These are phyloP conservation scores for Globisporangium spiculum DNA, from an alignment of 352 stramenopile species.

Conservation along the genomic window DNA sequence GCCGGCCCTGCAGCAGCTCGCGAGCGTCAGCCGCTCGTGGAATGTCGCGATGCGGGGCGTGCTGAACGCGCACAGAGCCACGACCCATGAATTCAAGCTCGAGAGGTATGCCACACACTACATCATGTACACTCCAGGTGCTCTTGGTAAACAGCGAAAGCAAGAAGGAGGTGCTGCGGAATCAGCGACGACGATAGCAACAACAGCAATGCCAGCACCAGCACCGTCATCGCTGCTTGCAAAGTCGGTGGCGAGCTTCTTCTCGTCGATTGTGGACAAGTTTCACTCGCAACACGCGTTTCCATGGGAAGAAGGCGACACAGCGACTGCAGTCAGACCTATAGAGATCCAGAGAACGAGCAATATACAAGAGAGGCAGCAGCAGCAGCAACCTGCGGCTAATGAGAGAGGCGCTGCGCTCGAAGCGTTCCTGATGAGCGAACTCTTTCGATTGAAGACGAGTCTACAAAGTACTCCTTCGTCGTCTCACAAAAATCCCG, in stretches of 20 bases:
- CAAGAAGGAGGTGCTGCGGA: not conserved
- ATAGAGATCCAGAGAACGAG: not conserved
- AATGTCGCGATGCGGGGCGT: constrained; percentile 7
- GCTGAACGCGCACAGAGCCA: not conserved
- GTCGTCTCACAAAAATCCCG: not conserved
- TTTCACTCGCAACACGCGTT: not conserved
- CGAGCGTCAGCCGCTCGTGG: constrained; percentile 11
- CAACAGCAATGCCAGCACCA: not conserved
- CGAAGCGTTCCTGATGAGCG: not conserved
- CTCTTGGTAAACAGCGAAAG: not conserved
- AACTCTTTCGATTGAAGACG: constrained; percentile 1
- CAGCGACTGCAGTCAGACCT: not conserved
- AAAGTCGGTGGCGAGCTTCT: constrained; percentile 9
- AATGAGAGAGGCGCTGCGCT: not conserved
- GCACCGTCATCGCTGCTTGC: constrained; percentile 6
- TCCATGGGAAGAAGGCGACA: constrained; percentile 8
- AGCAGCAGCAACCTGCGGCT: too few relatives aligned
- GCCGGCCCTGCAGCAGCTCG: constrained; percentile 13
- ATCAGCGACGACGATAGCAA: not conserved
- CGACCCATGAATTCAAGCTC: constrained; percentile 9
- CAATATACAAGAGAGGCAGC: not conserved
- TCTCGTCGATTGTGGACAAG: constrained; percentile 11
- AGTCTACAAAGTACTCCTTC: not conserved
- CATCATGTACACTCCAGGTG: not conserved
- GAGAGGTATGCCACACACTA: not conserved